A percentile compares a stretch with the other conserved stretches of the same genome.
Evolutionary conservation across 305 asterid genomes (phyloP).

Genomic region (Plantago rigida): DNA sequence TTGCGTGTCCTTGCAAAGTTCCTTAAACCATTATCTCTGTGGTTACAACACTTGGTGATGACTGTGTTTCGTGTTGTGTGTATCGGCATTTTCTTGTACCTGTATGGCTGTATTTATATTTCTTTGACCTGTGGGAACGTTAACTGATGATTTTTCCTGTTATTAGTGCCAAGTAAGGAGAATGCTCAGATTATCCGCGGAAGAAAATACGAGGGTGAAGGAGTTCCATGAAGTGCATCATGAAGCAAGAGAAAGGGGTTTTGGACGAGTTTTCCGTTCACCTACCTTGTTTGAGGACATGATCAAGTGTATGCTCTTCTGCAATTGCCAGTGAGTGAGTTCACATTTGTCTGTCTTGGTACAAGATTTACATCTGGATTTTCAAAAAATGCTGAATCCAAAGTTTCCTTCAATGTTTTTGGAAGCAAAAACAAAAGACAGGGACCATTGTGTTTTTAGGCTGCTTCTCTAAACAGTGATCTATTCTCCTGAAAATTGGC

Average conservation of each 20-base stretch:
- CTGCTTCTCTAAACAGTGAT: too few species aligned
- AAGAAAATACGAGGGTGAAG: slow-evolving; percentile 45
- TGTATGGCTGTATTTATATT: slow-evolving; percentile 5
- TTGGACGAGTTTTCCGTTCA: slow-evolving; percentile 71
- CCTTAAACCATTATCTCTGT: too few species aligned
- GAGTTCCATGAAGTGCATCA: slow-evolving; percentile 51
- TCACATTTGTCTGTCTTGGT: too few species aligned
- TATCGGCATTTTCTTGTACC: neutral
- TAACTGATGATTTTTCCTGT: slow-evolving; percentile 15
- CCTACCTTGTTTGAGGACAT: slow-evolving; percentile 88
- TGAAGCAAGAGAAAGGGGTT: slow-evolving; percentile 47
- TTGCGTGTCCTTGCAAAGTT: too few species aligned
- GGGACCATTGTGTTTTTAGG: too few species aligned
- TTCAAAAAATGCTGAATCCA: too few species aligned
- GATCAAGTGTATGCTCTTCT: slow-evolving; percentile 70
- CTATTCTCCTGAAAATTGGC: too few species aligned
- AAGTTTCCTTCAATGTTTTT: too few species aligned
- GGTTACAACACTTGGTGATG: too few species aligned
- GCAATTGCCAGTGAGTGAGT: slow-evolving; percentile 80
- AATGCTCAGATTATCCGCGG: slow-evolving; percentile 62
- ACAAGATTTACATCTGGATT: too few species aligned
- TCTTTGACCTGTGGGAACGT: neutral
- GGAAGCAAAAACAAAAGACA: too few species aligned
- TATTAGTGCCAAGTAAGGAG: slow-evolving; percentile 62
- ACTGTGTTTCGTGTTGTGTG: too few species aligned